A percentile compares a stretch with the other conserved stretches of the same genome.
phyloP scores from a whole-genome alignment of 2,329 filamentous ascomycete genomes.

The Penicillium italicum region DNA sequence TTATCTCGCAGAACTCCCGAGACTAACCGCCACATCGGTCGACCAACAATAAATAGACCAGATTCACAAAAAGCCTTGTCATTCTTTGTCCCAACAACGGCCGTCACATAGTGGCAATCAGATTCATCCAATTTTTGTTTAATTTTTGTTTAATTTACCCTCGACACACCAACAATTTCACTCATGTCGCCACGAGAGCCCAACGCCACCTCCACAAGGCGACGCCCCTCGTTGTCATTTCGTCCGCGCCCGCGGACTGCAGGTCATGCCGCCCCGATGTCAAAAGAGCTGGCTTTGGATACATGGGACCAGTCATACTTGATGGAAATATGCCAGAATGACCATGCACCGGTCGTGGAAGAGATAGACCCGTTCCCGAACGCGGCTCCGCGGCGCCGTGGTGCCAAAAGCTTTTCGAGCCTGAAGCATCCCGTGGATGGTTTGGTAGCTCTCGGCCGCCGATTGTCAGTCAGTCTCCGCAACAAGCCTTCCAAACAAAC shows the following conservation, averaged over 20 bases:
- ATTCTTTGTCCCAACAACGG: conserved; percentile 1
- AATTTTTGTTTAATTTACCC: conserved; percentile 11
- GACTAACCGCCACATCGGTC: conserved; percentile 5
- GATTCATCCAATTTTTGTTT: conserved; percentile 7
- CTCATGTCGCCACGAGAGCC: conserved; percentile 35
- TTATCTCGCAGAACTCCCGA: conserved; percentile 10
- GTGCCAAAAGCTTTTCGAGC: conserved; percentile 43
- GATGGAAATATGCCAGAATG: conserved; percentile 23
- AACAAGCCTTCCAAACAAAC: conserved; percentile 36
- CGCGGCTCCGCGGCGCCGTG: conserved; percentile 31
- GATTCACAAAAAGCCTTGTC: conserved; percentile 11
- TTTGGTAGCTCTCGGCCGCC: conserved; percentile 40
- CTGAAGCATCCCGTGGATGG: conserved; percentile 43
- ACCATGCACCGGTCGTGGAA: conserved; percentile 29
- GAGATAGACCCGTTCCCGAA: conserved; percentile 34
- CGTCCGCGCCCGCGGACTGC: conserved; percentile 39
- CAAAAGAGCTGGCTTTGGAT: conserved; percentile 22
- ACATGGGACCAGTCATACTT: conserved; percentile 25
- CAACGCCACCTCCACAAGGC: conserved; percentile 27
- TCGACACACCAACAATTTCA: conserved; percentile 4
- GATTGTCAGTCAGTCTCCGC: conserved; percentile 41
- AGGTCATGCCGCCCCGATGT: conserved; percentile 21
- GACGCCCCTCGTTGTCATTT: conserved; percentile 40
- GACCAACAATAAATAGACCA: conserved; percentile 9
- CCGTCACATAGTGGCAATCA: neutral